Evolutionary conservation across 257 asterid genomes (phyloP), one percentile per base, ranked within the genome.

Genomic region (Jasminum sambac): DNA sequence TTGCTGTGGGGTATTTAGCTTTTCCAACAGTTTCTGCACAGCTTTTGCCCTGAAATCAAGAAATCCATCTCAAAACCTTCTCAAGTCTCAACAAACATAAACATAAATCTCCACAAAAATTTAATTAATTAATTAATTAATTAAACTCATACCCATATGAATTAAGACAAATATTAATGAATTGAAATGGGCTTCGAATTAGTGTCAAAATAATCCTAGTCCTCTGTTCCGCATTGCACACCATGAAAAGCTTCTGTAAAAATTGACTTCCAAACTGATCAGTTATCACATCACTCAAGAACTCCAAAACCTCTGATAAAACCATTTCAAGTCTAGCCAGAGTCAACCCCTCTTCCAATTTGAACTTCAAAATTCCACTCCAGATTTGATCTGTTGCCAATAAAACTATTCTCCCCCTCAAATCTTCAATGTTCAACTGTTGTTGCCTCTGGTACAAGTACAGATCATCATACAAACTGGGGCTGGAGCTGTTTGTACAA

Each of bases 211-310:
- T 73, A 58, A 88, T 74, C 79, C 72, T 76, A 14, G 84, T 88
- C 83, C 90, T 89, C 77, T 88, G 95, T n/a, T 81, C 87, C 77
- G 86, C 87, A 58, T 79, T 75, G 69, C 94, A 84, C 46, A 78
- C 72, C 13, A 14, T 75, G 64, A 91, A 87, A 63, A 91, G 88
- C 62, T 82, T 84, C 71, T 77, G 85, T 40, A 91, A 41, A 66
- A 85, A 83, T 36, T 80, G 78, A 67, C 85, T 80, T 55, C 96
- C 96, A n/a, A 73, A 77, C 13, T 89, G 94, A 76, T 78, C 78
- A 68, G 68, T 82, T 86, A 89, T 65, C 71, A 91, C 59, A 59
- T 85, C 88, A n/a, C 50, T 40, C 4, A 72, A 60, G 68, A 0
- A 50, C 0, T 64, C 82, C 37, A 82, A 46, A 52, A 85, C 79